Base-by-base conservation (phyloP, 2,329 filamentous ascomycete genomes). In the Fusarium compactum region DNA sequence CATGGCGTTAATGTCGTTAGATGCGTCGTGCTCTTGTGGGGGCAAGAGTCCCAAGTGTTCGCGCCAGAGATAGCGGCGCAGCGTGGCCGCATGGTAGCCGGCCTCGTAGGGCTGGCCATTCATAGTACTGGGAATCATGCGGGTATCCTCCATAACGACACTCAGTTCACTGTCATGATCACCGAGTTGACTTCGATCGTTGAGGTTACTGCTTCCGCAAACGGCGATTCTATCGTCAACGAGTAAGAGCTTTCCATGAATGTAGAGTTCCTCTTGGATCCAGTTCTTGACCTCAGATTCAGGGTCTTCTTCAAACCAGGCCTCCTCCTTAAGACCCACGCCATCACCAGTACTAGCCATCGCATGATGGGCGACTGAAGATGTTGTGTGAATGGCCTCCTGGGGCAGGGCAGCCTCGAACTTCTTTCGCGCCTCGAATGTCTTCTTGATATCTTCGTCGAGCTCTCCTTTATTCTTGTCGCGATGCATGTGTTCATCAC, bases 231-330 rank as follows among this genome's bases (percentile, higher is more conserved):
- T 89, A 79, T 98, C 95, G 77, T 98, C 95, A 2, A 91, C 92
- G 72, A 98, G 95, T 71, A 96, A 86, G 38, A 98, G 86, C 82
- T 98, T 99, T 29, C 90, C 92, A 79, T 99, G 96, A 50, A 98
- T 91, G 78, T 99, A 99, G 3, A 98, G 87, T 80, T 99, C 95
- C 78, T 99, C 96, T 78, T 97, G 95, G 63, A 98, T 91, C 84
- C 96, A 97, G 77, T 97, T 93, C 57, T 91, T 87, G 61, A 94
- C 91, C 79, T 98, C 96, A 2, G 88, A 87, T 72, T 95, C 88
- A 0, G 89, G 82, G 6, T 91, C 82, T 1, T 85, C 84, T 18
- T 92, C 91, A 18, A 95, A 91, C 92, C 94, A 98, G 1, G 82
- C 76, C 79, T 97, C 93, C 12, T 93, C 90, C 6, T 75, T 89